Evolutionary conservation across 352 stramenopile genomes (phyloP).

Genomic region (Phytophthora sp.): DNA sequence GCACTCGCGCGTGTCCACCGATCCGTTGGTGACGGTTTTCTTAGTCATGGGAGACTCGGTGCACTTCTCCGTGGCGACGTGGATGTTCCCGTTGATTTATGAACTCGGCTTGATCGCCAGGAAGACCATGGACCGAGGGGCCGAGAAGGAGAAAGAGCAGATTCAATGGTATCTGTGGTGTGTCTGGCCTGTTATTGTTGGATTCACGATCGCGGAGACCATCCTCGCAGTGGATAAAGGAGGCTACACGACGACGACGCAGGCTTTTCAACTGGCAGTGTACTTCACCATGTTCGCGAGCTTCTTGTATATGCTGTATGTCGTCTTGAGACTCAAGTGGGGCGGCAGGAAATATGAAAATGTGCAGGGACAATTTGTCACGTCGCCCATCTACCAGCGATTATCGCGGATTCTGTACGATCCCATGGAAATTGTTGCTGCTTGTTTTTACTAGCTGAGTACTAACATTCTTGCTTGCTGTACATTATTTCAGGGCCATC

Average conservation of each 20-base stretch:
- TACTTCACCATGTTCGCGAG: slow-evolving; percentile 51
- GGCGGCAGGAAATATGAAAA: slow-evolving; percentile 63
- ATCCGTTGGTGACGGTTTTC: slow-evolving; percentile 21
- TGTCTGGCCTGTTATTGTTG: slow-evolving; percentile 31
- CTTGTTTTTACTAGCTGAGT: neutral
- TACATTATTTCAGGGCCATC: slow-evolving; percentile 28
- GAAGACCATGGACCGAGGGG: slow-evolving; percentile 51
- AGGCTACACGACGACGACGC: slow-evolving; percentile 49
- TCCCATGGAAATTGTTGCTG: neutral
- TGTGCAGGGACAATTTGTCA: slow-evolving; percentile 56
- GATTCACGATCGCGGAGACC: slow-evolving; percentile 32
- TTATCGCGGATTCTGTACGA: slow-evolving; percentile 61
- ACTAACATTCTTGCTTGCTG: neutral
- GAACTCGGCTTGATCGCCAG: slow-evolving; percentile 41
- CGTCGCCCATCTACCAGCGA: slow-evolving; percentile 61
- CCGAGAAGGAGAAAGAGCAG: slow-evolving; percentile 39
- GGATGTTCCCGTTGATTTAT: slow-evolving; percentile 49
- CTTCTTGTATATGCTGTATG: slow-evolving; percentile 46
- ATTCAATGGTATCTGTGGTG: slow-evolving; percentile 32
- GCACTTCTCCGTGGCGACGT: slow-evolving; percentile 43
- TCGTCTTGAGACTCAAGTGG: slow-evolving; percentile 46
- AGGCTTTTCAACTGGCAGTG: slow-evolving; percentile 38
- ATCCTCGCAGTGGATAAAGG: slow-evolving; percentile 24
- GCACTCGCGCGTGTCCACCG: slow-evolving; percentile 30
- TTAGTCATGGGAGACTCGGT: slow-evolving; percentile 38